phyloP scores from a whole-genome alignment of 2,329 filamentous ascomycete genomes.

The Sporothrix brunneoviolacea region DNA sequence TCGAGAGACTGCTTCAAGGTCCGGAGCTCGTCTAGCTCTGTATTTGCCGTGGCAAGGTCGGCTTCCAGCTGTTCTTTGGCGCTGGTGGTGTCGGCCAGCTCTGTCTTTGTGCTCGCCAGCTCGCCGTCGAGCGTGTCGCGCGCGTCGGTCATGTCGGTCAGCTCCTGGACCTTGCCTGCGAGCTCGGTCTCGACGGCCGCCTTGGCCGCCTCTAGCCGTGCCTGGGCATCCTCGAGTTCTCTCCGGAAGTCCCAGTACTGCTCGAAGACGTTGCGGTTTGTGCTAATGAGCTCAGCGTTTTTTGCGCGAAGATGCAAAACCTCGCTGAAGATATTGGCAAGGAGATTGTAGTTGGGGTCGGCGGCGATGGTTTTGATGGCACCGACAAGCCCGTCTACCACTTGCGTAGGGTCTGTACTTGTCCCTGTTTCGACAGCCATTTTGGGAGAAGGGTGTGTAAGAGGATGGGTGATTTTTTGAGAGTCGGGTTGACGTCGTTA shows the following conservation, averaged over 20 bases:
- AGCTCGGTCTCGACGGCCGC: constrained; percentile 21
- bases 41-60: constrained; percentile 16
- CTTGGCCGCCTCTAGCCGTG: constrained; percentile 23
- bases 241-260: constrained; percentile 29
- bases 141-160: constrained; percentile 18
- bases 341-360: constrained; percentile 29
- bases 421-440: constrained; percentile 10
- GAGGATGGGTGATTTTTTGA: neutral
- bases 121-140: constrained; percentile 14
- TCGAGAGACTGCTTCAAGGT: constrained; percentile 4
- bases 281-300: constrained; percentile 25
- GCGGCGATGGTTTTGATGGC: constrained; percentile 28
- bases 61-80: constrained; percentile 14
- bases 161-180: constrained; percentile 19
- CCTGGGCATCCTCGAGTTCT: constrained; percentile 25
- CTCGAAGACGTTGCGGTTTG: constrained; percentile 27
- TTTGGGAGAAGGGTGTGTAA: no score
- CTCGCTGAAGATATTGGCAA: constrained; percentile 28
- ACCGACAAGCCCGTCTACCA: constrained; percentile 27
- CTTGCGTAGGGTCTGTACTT: constrained; percentile 13
- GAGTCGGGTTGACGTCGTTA: neutral
- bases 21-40: constrained; percentile 14
- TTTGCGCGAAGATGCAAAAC: constrained; percentile 27
- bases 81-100: constrained; percentile 18
- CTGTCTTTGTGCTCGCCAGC: constrained; percentile 19